Base-by-base conservation (phyloP, 768 basidiomycete genomes). In the Hortiboletus flavorubellus region DNA sequence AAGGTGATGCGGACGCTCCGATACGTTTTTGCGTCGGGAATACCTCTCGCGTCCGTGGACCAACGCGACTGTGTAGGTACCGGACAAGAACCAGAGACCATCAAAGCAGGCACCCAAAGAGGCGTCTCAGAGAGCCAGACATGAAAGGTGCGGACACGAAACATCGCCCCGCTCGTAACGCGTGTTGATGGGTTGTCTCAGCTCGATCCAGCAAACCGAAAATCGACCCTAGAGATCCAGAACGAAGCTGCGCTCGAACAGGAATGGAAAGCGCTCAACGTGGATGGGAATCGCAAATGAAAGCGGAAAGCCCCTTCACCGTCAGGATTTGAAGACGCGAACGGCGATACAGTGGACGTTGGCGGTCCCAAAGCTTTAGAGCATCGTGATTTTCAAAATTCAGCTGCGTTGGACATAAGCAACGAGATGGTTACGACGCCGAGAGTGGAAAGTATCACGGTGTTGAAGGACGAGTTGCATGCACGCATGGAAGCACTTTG, bases 171-270 rank as follows among this genome's bases (percentile, higher is more conserved):
- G n/a, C 21, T 53, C 37, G 23, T 16, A 9, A 3, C 23, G 12
- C 18, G 21, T 21, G 21, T 21, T 21, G 21, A 21, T 21, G 21
- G 1, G 7, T 34, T 31, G 8, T 8, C 30, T 23, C 18, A 98
- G 94, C 89, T 97, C 62, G 93, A 98, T 70, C 96, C 96, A 1
- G 87, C 85, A 8, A 94, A 96, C 73, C 80, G 94, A 66, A 91
- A 91, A 64, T 83, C 83, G 11, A 72, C 85, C 43, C 8, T 91
- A 29, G 91, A 97, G 55, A 76, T 92, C 33, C 85, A 90, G 66
- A 79, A 80, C 53, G 87, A 86, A 64, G 74, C 74, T 6, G 68
- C 66, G 4, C 45, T 58, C 57, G 51, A 64, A 59, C 42, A 61
- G n/a, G 59, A 74, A 72, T 53, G 59, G 31, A 53, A 73, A 71